phyloP scores from a whole-genome alignment of 306 rosid genomes.

The Hippophae rhamnoides region DNA sequence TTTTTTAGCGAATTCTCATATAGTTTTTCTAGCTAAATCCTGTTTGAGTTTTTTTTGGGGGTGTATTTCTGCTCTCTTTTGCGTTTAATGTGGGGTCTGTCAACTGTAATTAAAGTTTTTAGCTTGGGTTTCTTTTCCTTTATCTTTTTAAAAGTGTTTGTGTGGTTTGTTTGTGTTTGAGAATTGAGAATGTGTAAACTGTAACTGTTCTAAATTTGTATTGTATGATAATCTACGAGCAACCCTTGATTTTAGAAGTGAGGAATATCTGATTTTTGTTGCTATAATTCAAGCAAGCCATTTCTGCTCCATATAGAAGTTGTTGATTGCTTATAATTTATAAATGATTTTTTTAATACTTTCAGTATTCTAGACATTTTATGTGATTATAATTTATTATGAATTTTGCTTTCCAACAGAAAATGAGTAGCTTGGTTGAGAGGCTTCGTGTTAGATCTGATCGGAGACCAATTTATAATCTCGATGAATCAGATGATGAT shows the following conservation, averaged over 20 bases:
- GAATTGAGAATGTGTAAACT: not conserved
- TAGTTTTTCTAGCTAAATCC: not conserved
- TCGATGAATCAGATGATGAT: constrained; percentile 92
- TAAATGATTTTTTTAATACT: not conserved
- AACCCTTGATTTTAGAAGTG: not conserved
- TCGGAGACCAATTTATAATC: constrained; percentile 74
- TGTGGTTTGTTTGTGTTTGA: not conserved
- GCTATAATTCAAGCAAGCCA: not conserved
- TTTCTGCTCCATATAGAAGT: not conserved
- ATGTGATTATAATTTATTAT: constrained; percentile 8
- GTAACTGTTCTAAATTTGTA: not conserved
- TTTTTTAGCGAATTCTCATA: constrained; percentile 15
- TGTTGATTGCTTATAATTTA: not conserved
- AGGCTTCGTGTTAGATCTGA: constrained; percentile 97
- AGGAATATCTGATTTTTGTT: not conserved
- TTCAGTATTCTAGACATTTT: not conserved
- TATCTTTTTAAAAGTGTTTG: not conserved
- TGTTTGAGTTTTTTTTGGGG: not conserved
- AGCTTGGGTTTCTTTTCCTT: not conserved
- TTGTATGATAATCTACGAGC: not conserved
- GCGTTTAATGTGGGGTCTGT: constrained; percentile 5
- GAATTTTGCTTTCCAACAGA: constrained; percentile 26
- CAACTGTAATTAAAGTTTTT: not conserved
- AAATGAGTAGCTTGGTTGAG: constrained; percentile 97
- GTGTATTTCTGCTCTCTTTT: not conserved